phyloP scores from a whole-genome alignment of 192 early-diverging fungal species.

The Backusella macrospora region DNA sequence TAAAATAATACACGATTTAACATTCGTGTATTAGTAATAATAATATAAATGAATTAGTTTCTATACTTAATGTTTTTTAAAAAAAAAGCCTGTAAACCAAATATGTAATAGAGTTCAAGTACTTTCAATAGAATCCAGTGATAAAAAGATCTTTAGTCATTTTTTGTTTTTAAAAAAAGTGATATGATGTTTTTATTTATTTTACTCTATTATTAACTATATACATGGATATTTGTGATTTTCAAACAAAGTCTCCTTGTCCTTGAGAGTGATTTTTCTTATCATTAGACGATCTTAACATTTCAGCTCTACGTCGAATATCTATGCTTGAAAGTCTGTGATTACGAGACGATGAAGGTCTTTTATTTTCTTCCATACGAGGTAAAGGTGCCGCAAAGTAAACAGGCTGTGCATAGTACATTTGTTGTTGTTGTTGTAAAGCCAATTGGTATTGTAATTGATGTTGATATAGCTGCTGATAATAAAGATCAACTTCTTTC shows the following conservation, averaged over 20 bases:
- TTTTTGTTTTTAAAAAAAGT: neutral
- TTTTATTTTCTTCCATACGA: neutral
- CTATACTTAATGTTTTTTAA: too few species aligned
- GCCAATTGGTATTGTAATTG: neutral
- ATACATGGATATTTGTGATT: neutral
- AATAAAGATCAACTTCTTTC: neutral
- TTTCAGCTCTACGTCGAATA: neutral
- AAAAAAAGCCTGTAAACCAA: neutral
- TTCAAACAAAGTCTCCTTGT: neutral
- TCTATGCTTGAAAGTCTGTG: neutral
- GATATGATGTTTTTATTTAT: neutral
- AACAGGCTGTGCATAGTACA: constrained; percentile 1
- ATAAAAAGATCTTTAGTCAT: neutral
- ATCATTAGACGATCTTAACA: neutral
- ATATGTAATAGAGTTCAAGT: neutral
- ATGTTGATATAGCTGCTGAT: neutral
- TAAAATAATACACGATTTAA: too few species aligned
- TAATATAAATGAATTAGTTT: too few species aligned
- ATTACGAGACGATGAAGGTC: neutral
- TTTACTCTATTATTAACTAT: neutral
- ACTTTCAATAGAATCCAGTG: neutral
- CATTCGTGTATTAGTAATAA: too few species aligned
- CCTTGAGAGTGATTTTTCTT: neutral
- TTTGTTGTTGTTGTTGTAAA: neutral
- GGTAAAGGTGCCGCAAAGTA: neutral